Base-by-base conservation (phyloP, 495 filamentous ascomycete genomes). In the Stereocaulon alpinum region DNA sequence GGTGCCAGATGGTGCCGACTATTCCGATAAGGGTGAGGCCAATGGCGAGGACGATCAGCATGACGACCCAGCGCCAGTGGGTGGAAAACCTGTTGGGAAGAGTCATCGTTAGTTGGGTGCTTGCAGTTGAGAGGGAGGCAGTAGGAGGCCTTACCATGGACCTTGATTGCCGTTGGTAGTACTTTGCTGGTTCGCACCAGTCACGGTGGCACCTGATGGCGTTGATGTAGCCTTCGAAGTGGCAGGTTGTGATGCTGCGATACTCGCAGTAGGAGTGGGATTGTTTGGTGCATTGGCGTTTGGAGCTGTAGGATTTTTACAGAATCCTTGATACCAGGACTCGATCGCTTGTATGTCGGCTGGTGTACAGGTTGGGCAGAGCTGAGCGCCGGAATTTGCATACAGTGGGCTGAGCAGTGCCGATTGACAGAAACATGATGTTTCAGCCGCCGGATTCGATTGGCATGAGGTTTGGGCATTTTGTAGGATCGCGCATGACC, bases 391-490 rank as follows among this genome's bases (percentile, higher is more conserved):
- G 4, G 68, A 61, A 41, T 69, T 70, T 20, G 63, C 63, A 45
- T 79, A 68, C 24, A 81, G 68, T 10, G 64, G 59, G 15, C 66
- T 67, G 12, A 82, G 70, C 41, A 69, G 65, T 12, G 68, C 58
- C 14, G 76, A 80, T 61, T 76, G 70, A 68, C 81, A 84, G 70
- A 83, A 80, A 64, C 81, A 84, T 27, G 73, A 73, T 56, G 61
- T 66, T 70, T 22, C 20, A 67, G 63, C 58, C 64, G 59, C 50
- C 71, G 60, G 54, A 65, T 52, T 52, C 67, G 32, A 54, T 50
- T 40, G 74, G 72, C 81, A 84, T 37, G 65, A 69, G 24, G 55
- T 58, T 58, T 78, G 72, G 37, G 80, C 80, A 41, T 73, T 61
- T 24, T 64, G 53, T 57, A 84, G 74, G 53, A 66, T 30, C 5